Evolutionary conservation across 768 basidiomycete genomes (phyloP).

Genomic region (Trametes sanguinea): DNA sequence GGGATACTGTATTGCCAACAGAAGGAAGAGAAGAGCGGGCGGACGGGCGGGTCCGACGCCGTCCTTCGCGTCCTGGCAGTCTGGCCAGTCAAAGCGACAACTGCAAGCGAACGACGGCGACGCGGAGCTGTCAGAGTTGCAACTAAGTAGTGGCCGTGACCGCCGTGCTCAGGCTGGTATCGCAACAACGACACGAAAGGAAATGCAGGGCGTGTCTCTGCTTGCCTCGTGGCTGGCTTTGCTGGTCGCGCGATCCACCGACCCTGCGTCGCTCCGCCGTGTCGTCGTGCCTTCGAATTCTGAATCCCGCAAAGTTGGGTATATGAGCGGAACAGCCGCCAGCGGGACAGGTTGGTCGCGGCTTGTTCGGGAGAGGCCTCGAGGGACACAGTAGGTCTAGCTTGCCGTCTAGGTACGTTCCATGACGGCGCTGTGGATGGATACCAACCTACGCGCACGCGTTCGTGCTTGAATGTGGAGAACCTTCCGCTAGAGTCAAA

Average conservation of each 20-base stretch:
- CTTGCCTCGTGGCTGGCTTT: neutral
- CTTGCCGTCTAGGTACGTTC: no score
- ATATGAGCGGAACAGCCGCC: no score
- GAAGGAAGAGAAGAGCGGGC: no score
- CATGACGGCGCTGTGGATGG: no score
- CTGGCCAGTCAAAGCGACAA: neutral
- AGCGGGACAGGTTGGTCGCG: neutral
- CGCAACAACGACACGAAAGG: neutral
- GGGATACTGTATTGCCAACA: no score
- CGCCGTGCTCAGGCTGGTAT: neutral
- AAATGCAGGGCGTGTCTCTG: neutral
- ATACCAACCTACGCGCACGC: no score
- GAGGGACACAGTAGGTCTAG: neutral
- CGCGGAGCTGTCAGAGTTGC: no score
- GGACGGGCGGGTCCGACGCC: neutral
- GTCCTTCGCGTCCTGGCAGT: conserved; percentile 1
- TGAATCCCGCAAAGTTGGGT: no score
- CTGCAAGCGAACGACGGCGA: no score
- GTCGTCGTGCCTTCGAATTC: neutral
- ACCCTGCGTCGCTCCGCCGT: neutral
- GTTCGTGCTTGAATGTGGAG: no score
- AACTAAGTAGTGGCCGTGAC: no score
- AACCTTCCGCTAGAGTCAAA: no score
- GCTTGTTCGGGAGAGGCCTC: neutral
- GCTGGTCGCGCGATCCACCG: neutral